Evolutionary conservation across 2,329 filamentous ascomycete genomes (phyloP).

Genomic region (Colletotrichum tamarilloi): DNA sequence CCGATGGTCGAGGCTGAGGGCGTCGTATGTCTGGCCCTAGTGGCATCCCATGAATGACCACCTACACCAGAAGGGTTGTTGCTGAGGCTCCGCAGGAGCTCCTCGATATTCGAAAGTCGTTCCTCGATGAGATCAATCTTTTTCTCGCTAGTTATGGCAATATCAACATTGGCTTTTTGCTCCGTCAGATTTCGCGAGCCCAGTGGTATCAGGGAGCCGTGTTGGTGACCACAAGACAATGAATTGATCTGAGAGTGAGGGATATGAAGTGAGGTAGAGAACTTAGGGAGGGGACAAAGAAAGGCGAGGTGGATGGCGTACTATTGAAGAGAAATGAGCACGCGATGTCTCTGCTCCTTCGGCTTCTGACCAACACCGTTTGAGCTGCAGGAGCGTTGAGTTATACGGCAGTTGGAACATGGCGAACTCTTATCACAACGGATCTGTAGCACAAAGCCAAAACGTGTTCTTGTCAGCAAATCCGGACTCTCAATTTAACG

Average conservation of each 20-base stretch:
- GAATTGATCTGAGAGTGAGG: neutral
- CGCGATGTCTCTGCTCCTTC: slow-evolving; percentile 65
- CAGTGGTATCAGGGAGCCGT: neutral
- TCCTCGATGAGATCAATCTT: slow-evolving; percentile 63
- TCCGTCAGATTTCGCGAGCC: neutral
- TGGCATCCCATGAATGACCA: slow-evolving; percentile 14
- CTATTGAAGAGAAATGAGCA: slow-evolving; percentile 72
- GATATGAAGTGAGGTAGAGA: neutral
- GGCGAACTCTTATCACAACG: slow-evolving; percentile 69
- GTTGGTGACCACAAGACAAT: neutral
- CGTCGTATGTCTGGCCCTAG: slow-evolving; percentile 38
- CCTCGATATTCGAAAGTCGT: slow-evolving; percentile 57
- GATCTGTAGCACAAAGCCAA: slow-evolving; percentile 54
- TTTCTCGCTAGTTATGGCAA: slow-evolving; percentile 54
- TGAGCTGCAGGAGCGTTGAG: slow-evolving; percentile 64
- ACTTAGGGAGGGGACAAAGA: neutral
- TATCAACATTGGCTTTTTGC: neutral
- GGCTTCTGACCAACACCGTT: slow-evolving; percentile 65
- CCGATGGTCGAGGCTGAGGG: slow-evolving; percentile 35
- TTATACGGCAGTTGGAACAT: slow-evolving; percentile 67
- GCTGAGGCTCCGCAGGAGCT: slow-evolving; percentile 52
- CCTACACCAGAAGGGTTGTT: slow-evolving; percentile 38
- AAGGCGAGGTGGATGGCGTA: slow-evolving; percentile 47
- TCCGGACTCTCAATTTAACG: neutral
- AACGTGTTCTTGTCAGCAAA: slow-evolving; percentile 29